Conservation (phyloP, 495 filamentous ascomycete species). For the Penicillium lividum region DNA sequence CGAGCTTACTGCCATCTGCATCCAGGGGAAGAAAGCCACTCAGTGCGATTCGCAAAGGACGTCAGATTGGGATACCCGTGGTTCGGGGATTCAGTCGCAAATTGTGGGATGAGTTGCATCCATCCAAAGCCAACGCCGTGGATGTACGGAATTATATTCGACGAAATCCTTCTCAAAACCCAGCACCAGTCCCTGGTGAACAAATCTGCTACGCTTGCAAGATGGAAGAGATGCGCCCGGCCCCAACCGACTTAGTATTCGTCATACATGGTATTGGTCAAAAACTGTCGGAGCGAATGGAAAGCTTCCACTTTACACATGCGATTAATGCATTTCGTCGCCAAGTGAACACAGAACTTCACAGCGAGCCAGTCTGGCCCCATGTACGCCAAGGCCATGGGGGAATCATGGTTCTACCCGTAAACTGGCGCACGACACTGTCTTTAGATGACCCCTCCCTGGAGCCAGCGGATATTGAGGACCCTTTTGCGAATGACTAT, state of each 20-base stretch:
- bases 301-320: slow-evolving; percentile 96
- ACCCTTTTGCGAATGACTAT: slow-evolving; percentile 63
- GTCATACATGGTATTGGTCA: slow-evolving; percentile 96
- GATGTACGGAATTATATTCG: slow-evolving; percentile 52
- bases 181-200: slow-evolving; percentile 28
- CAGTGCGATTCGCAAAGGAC: slow-evolving; percentile 79
- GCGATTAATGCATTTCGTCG: slow-evolving; percentile 90
- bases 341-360: slow-evolving; percentile 80
- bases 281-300: slow-evolving; percentile 92
- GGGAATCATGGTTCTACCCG: slow-evolving; percentile 72
- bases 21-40: slow-evolving; percentile 79
- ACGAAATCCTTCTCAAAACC: slow-evolving; percentile 35
- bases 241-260: slow-evolving; percentile 82
- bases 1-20: slow-evolving; percentile 74
- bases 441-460: slow-evolving; percentile 77
- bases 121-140: slow-evolving; percentile 51
- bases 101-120: slow-evolving; percentile 75
- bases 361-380: slow-evolving; percentile 67
- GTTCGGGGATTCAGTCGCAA: slow-evolving; percentile 81
- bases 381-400: slow-evolving; percentile 70
- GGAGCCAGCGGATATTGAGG: slow-evolving; percentile 44
- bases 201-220: slow-evolving; percentile 52
- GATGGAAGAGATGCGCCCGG: slow-evolving; percentile 63
- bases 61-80: slow-evolving; percentile 80
- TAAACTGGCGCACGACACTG: slow-evolving; percentile 88